These are phyloP conservation scores for Umbelopsis sp. DNA, from an alignment of 371 early-diverging fungal genomes.

Conservation along the genomic window DNA sequence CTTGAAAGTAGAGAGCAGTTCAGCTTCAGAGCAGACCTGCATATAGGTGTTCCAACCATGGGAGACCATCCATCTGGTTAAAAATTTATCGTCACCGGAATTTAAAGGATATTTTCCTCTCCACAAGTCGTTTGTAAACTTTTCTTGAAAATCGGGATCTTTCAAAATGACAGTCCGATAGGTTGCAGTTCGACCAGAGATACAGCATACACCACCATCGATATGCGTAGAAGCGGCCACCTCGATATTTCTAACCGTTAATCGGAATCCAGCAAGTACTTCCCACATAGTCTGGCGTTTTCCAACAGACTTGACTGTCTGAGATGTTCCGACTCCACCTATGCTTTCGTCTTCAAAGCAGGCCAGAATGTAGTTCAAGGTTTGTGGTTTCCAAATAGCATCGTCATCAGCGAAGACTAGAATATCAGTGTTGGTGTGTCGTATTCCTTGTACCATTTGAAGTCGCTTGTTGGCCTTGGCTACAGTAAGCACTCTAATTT, in stretches of 20 bases:
- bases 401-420: slow-evolving; percentile 80
- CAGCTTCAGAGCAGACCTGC: slow-evolving; percentile 75
- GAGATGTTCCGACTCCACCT: slow-evolving; percentile 80
- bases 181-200: slow-evolving; percentile 80
- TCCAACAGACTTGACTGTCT: slow-evolving; percentile 59
- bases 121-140: slow-evolving; percentile 77
- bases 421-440: slow-evolving; percentile 66
- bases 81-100: slow-evolving; percentile 79
- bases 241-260: slow-evolving; percentile 77
- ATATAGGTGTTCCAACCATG: slow-evolving; percentile 75
- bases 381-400: slow-evolving; percentile 69
- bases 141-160: slow-evolving; percentile 72
- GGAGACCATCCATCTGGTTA: slow-evolving; percentile 78
- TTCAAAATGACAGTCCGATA: slow-evolving; percentile 75
- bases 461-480: slow-evolving; percentile 68
- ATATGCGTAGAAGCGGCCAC: slow-evolving; percentile 78
- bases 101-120: slow-evolving; percentile 71
- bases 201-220: slow-evolving; percentile 78
- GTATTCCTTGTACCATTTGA: slow-evolving; percentile 76
- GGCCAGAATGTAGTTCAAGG: slow-evolving; percentile 69
- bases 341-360: slow-evolving; percentile 76
- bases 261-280: slow-evolving; percentile 71
- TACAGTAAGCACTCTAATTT: slow-evolving; percentile 56
- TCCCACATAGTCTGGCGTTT: slow-evolving; percentile 74
- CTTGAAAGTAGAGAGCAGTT: slow-evolving; percentile 75